Percentiles rank a stretch among this genome's conserved stretches.
phyloP scores from a whole-genome alignment of 1,284 basidiomycete genomes.

The Rhodofomes roseus region DNA sequence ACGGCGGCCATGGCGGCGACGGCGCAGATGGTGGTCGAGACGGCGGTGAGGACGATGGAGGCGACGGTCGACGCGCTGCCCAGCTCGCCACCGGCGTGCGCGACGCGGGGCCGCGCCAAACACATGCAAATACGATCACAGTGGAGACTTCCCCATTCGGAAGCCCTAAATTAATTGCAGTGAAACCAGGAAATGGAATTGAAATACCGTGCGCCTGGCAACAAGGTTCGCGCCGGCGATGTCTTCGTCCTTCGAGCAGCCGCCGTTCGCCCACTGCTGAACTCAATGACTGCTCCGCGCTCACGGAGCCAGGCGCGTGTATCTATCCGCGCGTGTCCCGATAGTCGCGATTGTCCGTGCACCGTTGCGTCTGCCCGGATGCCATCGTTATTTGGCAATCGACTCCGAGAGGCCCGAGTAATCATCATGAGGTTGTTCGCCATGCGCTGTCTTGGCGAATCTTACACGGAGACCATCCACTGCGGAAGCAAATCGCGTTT shows the following conservation, averaged over 20 bases:
- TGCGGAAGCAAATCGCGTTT: background rate
- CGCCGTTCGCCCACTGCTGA: background rate
- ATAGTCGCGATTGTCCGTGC: background rate
- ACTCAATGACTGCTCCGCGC: background rate
- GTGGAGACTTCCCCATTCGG: background rate
- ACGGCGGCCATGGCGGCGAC: conserved; percentile 41
- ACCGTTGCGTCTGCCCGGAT: background rate
- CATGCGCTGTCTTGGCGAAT: background rate
- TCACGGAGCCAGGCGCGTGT: background rate
- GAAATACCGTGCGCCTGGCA: background rate
- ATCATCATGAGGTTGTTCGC: background rate
- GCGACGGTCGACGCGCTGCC: background rate
- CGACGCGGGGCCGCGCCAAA: background rate
- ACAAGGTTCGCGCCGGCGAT: background rate
- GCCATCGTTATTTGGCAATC: background rate
- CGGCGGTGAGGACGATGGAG: conserved; percentile 2
- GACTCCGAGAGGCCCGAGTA: background rate
- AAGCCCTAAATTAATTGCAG: background rate
- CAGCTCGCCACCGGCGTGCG: background rate
- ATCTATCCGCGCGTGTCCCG: background rate
- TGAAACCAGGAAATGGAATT: background rate
- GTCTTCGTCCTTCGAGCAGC: background rate
- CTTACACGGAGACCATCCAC: background rate
- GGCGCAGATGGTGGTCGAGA: background rate
- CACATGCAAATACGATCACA: background rate